These are phyloP conservation scores for Hibiscus trionum DNA, from an alignment of 345 rosid genomes.

Conservation along the genomic window DNA sequence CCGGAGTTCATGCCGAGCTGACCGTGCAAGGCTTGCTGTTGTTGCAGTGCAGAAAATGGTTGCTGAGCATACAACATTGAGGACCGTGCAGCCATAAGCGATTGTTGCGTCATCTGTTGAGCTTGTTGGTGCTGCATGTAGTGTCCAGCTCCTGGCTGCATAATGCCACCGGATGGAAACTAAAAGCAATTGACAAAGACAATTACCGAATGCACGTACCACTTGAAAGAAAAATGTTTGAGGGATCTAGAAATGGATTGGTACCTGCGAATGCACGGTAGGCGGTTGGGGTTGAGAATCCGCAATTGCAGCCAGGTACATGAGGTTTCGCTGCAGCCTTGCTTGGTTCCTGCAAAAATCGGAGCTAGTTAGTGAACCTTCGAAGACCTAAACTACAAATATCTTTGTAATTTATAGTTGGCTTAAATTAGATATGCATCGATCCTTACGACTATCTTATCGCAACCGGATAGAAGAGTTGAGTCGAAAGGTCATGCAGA, in stretches of 20 bases:
- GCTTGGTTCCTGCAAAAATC: constrained; percentile 72
- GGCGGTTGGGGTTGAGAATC: constrained; percentile 98
- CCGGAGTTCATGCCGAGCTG: constrained; percentile 88
- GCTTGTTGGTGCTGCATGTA: constrained; percentile 89
- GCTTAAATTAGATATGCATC: neutral
- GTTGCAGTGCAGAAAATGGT: constrained; percentile 68
- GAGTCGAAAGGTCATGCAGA: neutral
- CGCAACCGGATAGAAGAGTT: neutral
- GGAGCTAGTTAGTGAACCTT: neutral
- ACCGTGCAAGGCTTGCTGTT: constrained; percentile 76
- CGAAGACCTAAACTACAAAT: neutral
- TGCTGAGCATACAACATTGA: constrained; percentile 86
- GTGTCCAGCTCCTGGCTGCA: constrained; percentile 68
- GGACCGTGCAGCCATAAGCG: constrained; percentile 85
- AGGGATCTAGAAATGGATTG: neutral
- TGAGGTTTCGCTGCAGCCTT: constrained; percentile 89
- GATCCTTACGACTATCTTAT: neutral
- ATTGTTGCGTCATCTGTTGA: constrained; percentile 80
- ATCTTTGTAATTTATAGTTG: no score
- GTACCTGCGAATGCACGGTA: constrained; percentile 71
- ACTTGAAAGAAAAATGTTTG: neutral
- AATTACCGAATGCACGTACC: neutral
- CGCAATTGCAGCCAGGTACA: constrained; percentile 98
- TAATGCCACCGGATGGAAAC: constrained; percentile 59
- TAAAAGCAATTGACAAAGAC: constrained; percentile 18